A percentile compares a stretch with the other conserved stretches of the same genome.
These are phyloP conservation scores for Musa beccarii DNA, from an alignment of 176 grass and related monocot genomes.

Conservation along the genomic window DNA sequence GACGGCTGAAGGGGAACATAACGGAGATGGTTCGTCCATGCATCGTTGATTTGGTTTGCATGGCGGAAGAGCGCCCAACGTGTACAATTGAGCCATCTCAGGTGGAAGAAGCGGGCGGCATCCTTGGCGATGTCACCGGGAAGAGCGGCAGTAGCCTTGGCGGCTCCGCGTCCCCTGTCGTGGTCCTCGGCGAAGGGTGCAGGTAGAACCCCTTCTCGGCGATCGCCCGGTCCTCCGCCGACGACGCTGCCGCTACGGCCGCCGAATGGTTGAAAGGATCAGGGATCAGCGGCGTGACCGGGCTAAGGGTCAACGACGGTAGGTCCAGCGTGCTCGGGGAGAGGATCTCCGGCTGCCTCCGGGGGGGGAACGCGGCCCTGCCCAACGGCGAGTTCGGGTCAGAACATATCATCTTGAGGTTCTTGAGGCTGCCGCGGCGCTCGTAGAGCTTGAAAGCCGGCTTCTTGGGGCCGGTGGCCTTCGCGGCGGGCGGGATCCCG, in stretches of 20 bases:
- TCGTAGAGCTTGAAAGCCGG: slow-evolving; percentile 91
- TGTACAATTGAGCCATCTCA: not conserved
- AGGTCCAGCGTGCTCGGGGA: slow-evolving; percentile 84
- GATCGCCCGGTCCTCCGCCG: slow-evolving; percentile 68
- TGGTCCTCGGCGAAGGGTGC: slow-evolving; percentile 61
- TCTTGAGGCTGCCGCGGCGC: slow-evolving; percentile 66
- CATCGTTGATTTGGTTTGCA: too few relatives aligned
- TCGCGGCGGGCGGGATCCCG: not conserved
- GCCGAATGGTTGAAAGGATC: slow-evolving; percentile 47
- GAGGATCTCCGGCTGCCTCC: slow-evolving; percentile 46
- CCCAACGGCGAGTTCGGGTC: not conserved
- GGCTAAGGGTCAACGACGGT: slow-evolving; percentile 67
- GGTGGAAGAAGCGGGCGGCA: slow-evolving; percentile 21
- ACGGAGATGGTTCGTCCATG: too few relatives aligned
- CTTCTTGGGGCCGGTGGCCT: slow-evolving; percentile 63
- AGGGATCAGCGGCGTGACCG: slow-evolving; percentile 66
- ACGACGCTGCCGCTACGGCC: slow-evolving; percentile 17
- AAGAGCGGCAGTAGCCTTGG: slow-evolving; percentile 83
- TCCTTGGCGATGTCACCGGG: slow-evolving; percentile 56
- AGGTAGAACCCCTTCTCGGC: slow-evolving; percentile 74
- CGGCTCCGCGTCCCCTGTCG: slow-evolving; percentile 16
- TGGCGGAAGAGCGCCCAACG: not conserved
- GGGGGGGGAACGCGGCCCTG: slow-evolving; percentile 23
- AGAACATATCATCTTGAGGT: slow-evolving; percentile 73
- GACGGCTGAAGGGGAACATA: too few relatives aligned